A percentile compares a stretch with the other conserved stretches of the same genome.
phyloP scores from a whole-genome alignment of 2,329 filamentous ascomycete genomes.

The Stagonosporopsis cucurbitacearum region DNA sequence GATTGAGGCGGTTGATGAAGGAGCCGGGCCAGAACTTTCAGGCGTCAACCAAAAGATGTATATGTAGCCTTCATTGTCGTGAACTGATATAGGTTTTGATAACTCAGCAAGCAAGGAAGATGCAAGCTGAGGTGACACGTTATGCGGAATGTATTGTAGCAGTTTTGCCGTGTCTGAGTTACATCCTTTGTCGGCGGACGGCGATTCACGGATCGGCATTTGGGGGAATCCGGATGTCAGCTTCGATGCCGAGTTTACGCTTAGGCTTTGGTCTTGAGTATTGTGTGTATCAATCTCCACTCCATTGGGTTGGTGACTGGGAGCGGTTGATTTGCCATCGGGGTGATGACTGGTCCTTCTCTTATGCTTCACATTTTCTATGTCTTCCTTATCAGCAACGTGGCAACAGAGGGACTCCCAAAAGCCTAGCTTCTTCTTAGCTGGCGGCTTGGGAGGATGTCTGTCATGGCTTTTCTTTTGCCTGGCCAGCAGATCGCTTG shows the following conservation, averaged over 20 bases:
- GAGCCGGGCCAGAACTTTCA: constrained; percentile 63
- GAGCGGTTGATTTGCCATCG: constrained; percentile 18
- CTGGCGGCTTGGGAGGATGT: constrained; percentile 24
- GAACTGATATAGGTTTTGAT: constrained; percentile 72
- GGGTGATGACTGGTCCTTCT: constrained; percentile 31
- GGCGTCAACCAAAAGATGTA: constrained; percentile 97
- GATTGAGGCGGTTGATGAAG: constrained; percentile 54
- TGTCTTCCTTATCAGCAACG: constrained; percentile 48
- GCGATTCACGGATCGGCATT: background rate
- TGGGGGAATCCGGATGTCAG: background rate
- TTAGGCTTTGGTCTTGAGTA: constrained; percentile 9
- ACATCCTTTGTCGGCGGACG: background rate
- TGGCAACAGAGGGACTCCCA: constrained; percentile 54
- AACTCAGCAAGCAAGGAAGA: constrained; percentile 78
- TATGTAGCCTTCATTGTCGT: constrained; percentile 85
- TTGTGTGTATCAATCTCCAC: constrained; percentile 12
- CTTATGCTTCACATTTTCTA: constrained; percentile 53
- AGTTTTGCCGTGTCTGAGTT: constrained; percentile 51
- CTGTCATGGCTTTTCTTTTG: constrained; percentile 30
- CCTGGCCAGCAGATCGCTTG: constrained; percentile 47
- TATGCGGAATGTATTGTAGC: constrained; percentile 72
- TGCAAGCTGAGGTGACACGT: constrained; percentile 70
- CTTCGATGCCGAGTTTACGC: background rate
- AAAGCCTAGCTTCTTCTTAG: constrained; percentile 45
- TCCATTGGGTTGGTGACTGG: constrained; percentile 6